Evolutionary conservation across 768 basidiomycete species (phyloP).

Genomic region (Naganishia friedmannii): DNA sequence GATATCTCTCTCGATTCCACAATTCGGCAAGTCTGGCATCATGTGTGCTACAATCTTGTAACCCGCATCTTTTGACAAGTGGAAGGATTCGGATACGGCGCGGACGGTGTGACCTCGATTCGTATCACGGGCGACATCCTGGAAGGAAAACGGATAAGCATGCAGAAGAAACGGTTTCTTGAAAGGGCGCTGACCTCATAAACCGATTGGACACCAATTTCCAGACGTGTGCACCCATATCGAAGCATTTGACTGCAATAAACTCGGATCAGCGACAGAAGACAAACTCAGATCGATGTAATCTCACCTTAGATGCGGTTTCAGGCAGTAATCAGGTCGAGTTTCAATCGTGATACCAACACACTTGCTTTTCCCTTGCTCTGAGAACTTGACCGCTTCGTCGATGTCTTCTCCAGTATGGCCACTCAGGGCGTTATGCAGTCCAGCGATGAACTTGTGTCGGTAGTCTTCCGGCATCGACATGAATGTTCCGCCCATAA

Average conservation of each 20-base stretch:
- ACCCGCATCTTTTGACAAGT: conserved; percentile 95
- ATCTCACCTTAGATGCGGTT: conserved; percentile 81
- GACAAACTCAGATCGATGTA: background rate
- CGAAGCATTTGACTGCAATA: conserved; percentile 85
- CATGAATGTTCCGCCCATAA: conserved; percentile 99
- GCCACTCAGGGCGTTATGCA: conserved; percentile 94
- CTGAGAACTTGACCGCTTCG: conserved; percentile 95
- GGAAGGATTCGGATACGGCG: conserved; percentile 93
- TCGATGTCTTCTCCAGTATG: conserved; percentile 90
- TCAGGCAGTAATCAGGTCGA: conserved; percentile 93
- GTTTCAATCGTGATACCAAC: conserved; percentile 99
- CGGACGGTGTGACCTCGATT: conserved; percentile 98
- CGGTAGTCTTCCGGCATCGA: conserved; percentile 98
- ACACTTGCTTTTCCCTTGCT: conserved; percentile 95
- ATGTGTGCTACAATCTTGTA: conserved; percentile 99
- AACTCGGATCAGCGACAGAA: background rate
- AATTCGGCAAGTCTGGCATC: conserved; percentile 99
- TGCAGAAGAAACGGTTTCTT: background rate
- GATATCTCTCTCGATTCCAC: conserved; percentile 92
- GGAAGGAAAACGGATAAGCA: background rate
- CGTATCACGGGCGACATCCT: conserved; percentile 93
- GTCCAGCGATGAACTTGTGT: conserved; percentile 84
- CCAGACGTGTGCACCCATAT: conserved; percentile 95
- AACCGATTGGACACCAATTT: conserved; percentile 97
- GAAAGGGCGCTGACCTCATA: conserved; percentile 62